Conservation (phyloP, 2,329 filamentous ascomycete genomes). For the Grosmannia clavigera region DNA sequence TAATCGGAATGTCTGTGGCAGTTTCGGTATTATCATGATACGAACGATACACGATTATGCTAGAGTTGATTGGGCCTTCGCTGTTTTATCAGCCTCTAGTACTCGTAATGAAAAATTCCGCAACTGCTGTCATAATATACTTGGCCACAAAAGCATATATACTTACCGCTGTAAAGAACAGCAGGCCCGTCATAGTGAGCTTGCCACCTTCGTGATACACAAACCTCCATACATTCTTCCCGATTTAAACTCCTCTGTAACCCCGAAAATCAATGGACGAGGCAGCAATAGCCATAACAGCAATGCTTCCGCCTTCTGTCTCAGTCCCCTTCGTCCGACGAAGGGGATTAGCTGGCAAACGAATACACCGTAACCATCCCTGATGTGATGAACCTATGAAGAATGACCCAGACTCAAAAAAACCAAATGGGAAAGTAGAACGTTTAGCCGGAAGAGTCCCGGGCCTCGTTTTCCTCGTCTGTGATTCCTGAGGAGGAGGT, state of each 20-base stretch:
- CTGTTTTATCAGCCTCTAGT: too few species aligned
- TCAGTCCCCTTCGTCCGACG: background rate
- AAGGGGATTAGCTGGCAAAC: background rate
- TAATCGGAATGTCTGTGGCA: too few species aligned
- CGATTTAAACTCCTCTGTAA: background rate
- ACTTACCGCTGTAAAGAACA: background rate
- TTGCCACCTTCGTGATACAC: background rate
- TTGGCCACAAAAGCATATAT: background rate
- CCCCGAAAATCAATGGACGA: background rate
- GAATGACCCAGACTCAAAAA: background rate
- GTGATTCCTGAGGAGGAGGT: conserved; percentile 15
- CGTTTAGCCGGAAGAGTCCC: conserved; percentile 13
- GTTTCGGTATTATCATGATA: background rate
- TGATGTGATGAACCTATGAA: too few species aligned
- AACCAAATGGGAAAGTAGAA: background rate
- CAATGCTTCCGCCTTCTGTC: background rate
- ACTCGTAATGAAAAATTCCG: too few species aligned
- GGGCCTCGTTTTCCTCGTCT: conserved; percentile 16
- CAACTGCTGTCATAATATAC: background rate
- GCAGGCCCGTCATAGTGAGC: background rate
- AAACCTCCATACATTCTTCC: background rate
- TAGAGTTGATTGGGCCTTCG: too few species aligned
- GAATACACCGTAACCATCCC: background rate
- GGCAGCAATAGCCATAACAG: background rate
- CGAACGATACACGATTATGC: background rate